Evolutionary conservation across 1,139 yeast species (phyloP), one percentile per base, ranked within the genome.

Genomic region (Yamadazyma songkhlaensis): DNA sequence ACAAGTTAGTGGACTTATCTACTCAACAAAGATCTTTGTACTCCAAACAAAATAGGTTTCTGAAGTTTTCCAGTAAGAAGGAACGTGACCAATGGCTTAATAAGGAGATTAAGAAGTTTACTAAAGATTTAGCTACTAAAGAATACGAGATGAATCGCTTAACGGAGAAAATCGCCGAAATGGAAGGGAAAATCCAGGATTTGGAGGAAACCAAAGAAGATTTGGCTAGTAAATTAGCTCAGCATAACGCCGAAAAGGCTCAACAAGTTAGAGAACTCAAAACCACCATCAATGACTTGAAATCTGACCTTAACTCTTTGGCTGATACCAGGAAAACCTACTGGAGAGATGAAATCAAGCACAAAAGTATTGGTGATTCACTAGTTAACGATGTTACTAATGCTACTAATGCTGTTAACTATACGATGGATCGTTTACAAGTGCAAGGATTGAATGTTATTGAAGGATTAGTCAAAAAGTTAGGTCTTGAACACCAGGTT

Each of bases 291-390:
- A 55, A 55, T 5, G 52, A 52, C 0, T 47, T 74, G 23, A 80
- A 72, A 49, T 41, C 54, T 6, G 53, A 65, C 20, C 67, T 77
- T 21, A 58, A 64, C n/a, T 60, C 54, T 4, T 64, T 79, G 23
- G 69, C 77, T 11, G 96, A 90, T 52, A 70, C 76, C 43, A 74
- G 95, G 48, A 87, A 86, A 53, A 62, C 62, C 10, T 60, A 83
- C 11, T 88, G 96, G 96, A 78, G 96, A 54, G 81, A 82, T 25
- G 95, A 87, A 52, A 79, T 84, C 39, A 77, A 77, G 46, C 58
- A 74, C 26, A 77, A 74, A 44, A 74, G 84, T 25, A 63, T 80
- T 9, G 53, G 71, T 12, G 82, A 77, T 30, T 75, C 86, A 1
- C 59, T 81, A 13, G 63, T 66, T 11, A 77, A 75, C 38, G 84